Evolutionary conservation across 1,139 yeast species (phyloP).

Genomic region (Kurtzmaniella natalensis): DNA sequence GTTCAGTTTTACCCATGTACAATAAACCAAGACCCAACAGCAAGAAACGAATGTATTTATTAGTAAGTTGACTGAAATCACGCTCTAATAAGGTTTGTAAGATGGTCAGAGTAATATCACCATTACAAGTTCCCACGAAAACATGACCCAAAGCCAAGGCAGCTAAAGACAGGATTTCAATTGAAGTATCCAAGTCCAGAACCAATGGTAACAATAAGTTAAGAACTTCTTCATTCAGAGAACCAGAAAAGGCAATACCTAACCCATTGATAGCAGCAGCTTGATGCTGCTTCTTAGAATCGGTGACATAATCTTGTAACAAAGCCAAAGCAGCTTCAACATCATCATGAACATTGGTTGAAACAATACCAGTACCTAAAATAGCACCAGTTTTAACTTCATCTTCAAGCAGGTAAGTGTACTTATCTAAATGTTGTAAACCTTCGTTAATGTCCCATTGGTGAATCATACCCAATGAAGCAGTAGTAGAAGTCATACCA

Average conservation of each 20-base stretch:
- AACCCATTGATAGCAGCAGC: conserved; percentile 85
- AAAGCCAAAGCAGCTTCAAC: conserved; percentile 89
- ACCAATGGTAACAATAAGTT: conserved; percentile 80
- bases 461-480: conserved; percentile 83
- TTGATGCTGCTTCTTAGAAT: conserved; percentile 50
- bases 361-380: conserved; percentile 92
- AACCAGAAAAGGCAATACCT: conserved; percentile 94
- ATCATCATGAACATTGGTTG: conserved; percentile 92
- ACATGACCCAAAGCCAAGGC: conserved; percentile 92
- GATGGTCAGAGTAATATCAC: conserved; percentile 87
- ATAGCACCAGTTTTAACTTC: conserved; percentile 96
- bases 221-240: conserved; percentile 79
- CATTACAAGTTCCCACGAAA: conserved; percentile 94
- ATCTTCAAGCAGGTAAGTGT: conserved; percentile 78
- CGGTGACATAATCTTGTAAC: conserved; percentile 71
- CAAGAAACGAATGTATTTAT: conserved; percentile 86
- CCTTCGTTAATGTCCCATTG: conserved; percentile 94
- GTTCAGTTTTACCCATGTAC: conserved; percentile 92
- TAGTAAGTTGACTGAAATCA: conserved; percentile 68
- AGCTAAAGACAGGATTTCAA: conserved; percentile 82
- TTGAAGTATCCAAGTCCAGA: conserved; percentile 67
- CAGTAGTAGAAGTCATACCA: conserved; percentile 94
- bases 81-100: conserved; percentile 88
- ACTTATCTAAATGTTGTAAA: conserved; percentile 83
- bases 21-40: conserved; percentile 89